A percentile compares a stretch with the other conserved stretches of the same genome.
Conservation (phyloP, 148 eudicot genomes). For the Arctostaphylos glauca region DNA sequence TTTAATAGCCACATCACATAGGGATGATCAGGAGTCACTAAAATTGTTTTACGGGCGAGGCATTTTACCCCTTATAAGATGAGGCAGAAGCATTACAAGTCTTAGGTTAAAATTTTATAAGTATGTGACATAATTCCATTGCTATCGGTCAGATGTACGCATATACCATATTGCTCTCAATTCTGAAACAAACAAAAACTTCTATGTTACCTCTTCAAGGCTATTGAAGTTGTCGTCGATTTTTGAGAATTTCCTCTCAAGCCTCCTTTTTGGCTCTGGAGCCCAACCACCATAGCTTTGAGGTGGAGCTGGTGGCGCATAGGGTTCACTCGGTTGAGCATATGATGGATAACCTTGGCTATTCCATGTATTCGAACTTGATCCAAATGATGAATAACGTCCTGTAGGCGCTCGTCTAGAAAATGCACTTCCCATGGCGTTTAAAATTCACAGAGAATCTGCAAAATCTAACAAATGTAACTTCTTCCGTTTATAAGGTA, state of each 20-base stretch:
- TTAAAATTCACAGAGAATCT: constrained; percentile 21
- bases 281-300: constrained; percentile 30
- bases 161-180: background rate
- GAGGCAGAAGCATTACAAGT: background rate
- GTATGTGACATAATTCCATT: background rate
- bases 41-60: background rate
- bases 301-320: constrained; percentile 29
- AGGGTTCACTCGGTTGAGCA: constrained; percentile 28
- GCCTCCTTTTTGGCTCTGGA: constrained; percentile 27
- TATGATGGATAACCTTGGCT: constrained; percentile 33
- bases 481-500: background rate
- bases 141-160: background rate
- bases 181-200: background rate
- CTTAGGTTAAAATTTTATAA: background rate
- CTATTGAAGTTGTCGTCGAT: constrained; percentile 46
- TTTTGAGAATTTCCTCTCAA: constrained; percentile 48
- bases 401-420: constrained; percentile 40
- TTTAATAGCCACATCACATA: background rate
- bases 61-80: background rate
- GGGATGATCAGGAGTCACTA: background rate
- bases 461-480: constrained; percentile 14
- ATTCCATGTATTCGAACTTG: constrained; percentile 30
- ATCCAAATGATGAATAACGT: constrained; percentile 46
- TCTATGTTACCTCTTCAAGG: constrained; percentile 40
- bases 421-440: constrained; percentile 46